Evolutionary conservation across 495 filamentous ascomycete genomes (phyloP).

Genomic region (Trichocladium uniseriatum): DNA sequence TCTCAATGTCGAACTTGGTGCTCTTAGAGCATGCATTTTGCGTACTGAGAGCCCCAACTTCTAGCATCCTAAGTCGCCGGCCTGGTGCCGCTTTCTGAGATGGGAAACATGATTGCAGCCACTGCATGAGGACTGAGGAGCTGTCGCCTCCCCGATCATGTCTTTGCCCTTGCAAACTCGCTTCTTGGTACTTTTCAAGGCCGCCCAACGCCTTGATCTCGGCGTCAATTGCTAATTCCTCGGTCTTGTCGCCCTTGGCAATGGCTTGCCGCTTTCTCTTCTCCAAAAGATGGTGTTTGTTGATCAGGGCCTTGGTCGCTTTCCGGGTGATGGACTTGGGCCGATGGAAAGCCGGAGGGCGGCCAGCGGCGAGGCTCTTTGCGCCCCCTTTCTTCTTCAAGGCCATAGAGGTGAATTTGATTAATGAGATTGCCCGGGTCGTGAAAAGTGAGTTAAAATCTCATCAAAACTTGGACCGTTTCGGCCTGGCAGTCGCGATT

Average conservation of each 20-base stretch:
- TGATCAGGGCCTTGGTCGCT: conserved; percentile 70
- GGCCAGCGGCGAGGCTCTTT: conserved; percentile 55
- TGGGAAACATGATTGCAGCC: conserved; percentile 49
- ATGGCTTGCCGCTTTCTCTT: conserved; percentile 65
- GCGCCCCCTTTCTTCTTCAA: conserved; percentile 27
- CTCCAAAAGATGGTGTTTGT: conserved; percentile 72
- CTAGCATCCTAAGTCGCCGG: conserved; percentile 55
- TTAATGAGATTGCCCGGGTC: no score
- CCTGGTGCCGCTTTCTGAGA: conserved; percentile 20
- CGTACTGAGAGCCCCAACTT: conserved; percentile 81
- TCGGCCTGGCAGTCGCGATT: background rate
- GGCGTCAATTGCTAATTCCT: conserved; percentile 46
- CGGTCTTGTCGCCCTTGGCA: conserved; percentile 48
- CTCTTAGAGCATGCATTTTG: conserved; percentile 75
- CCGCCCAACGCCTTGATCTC: conserved; percentile 58
- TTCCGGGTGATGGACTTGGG: conserved; percentile 63
- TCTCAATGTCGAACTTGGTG: conserved; percentile 57
- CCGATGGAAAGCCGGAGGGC: conserved; percentile 50
- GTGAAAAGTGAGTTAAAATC: background rate
- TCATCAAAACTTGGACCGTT: no score
- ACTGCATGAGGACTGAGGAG: conserved; percentile 75
- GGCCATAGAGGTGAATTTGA: conserved; percentile 14
- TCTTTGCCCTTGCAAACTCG: conserved; percentile 81
- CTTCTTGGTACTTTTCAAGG: conserved; percentile 73
- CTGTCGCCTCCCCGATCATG: conserved; percentile 82